Base-by-base conservation (phyloP, 2,329 filamentous ascomycete species). In the Talaromyces sp. region DNA sequence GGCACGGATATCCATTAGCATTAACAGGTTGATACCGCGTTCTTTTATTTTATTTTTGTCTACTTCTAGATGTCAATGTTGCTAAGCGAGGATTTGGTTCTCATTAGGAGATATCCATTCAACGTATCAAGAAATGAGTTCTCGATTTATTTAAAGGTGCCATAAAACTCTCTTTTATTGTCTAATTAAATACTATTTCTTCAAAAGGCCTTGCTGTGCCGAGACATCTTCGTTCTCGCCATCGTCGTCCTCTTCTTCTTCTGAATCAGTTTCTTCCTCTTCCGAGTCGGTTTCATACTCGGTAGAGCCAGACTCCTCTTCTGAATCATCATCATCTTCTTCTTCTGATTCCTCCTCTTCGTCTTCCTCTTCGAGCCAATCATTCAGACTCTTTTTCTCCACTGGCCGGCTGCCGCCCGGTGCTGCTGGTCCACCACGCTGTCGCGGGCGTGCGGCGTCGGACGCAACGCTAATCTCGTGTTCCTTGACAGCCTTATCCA, bases 301-400 rank as follows among this genome's bases (percentile, higher is more conserved):
- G 2, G 78, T 77, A 8, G 77, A 71, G 44, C 71, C 72, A 14
- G 72, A 71, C 1, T 70, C 70, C 56, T 78, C 77, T 3, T 80
- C 79, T 1, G 81, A 79, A 1, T 82, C 82, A 7, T 83, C 82
- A 1, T 82, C 82, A 0, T 78, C 76, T 0, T 83, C 80, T 0
- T 83, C 82, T 0, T 44, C 40, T 14, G 81, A 81, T 0, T 81
- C 81, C 0, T 83, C 82, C 2, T 81, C 81, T 1, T 82, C 82
- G 0, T 82, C 81, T 3, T 78, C 79, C 23, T 78, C 79, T 4
- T 89, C 92, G 61, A 98, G 81, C 93, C 95, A 98, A 73, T 96
- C 92, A 78, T 98, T 92, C 65, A 99, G 78, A 23, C 89, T 91
- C 83, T 96, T 96, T 7, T 50, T 53, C 28, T 58, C 55, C 31